These are phyloP conservation scores for Phylloporus arenicola DNA, from an alignment of 768 basidiomycete genomes.

Conservation along the genomic window DNA sequence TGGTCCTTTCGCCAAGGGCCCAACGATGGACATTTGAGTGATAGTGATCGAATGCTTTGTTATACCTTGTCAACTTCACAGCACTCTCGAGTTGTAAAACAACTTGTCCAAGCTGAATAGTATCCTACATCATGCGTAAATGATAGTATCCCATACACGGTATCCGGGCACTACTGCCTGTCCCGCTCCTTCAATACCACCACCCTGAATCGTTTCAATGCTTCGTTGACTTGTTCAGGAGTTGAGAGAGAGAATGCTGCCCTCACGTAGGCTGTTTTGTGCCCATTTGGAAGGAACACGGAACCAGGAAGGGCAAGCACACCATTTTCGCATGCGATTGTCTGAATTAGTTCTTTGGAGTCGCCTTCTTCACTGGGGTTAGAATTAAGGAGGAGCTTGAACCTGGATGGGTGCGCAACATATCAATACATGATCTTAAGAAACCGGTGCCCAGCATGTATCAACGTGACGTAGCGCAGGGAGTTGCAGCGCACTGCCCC, in stretches of 20 bases:
- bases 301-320: constrained; percentile 89
- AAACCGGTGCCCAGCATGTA: constrained; percentile 3
- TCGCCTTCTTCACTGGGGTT: constrained; percentile 46
- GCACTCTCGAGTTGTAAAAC: not conserved
- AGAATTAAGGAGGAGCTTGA: constrained; percentile 52
- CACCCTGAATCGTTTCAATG: constrained; percentile 52
- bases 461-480: constrained; percentile 2
- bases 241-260: constrained; percentile 73
- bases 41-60: not conserved
- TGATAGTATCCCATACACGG: not conserved
- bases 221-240: constrained; percentile 69
- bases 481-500: not conserved
- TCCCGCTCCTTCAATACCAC: constrained; percentile 31
- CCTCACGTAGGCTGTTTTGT: constrained; percentile 69
- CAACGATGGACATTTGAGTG: not conserved
- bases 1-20: not conserved
- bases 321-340: constrained; percentile 70
- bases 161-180: constrained; percentile 3
- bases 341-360: constrained; percentile 66
- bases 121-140: constrained; percentile 8
- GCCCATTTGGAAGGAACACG: constrained; percentile 70
- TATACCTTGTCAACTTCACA: not conserved
- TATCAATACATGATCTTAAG: constrained; percentile 17
- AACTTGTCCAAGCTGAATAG: not conserved
- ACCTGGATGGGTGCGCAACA: constrained; percentile 40